Percentiles rank a stretch among this genome's conserved stretches.
Evolutionary conservation across 2,329 filamentous ascomycete species (phyloP).

Genomic region (Botryotinia globosa): DNA sequence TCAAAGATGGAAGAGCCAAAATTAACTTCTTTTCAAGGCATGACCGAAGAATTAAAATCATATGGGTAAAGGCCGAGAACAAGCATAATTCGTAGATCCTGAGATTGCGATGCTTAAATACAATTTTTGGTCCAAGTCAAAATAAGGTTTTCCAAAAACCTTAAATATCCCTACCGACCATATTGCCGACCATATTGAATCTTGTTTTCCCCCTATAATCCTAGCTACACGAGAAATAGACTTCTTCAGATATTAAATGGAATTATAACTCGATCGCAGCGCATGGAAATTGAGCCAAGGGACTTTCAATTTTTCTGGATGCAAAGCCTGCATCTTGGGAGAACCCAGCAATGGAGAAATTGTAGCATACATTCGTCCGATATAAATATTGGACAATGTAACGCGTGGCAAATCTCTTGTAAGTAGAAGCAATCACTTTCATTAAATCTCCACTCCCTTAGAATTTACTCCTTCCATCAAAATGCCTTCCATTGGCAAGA

Average conservation of each 20-base stretch:
- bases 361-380: not conserved
- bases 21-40: not conserved
- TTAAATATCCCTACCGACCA: not conserved
- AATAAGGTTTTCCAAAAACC: not conserved
- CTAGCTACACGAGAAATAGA: not conserved
- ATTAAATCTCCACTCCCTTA: not conserved
- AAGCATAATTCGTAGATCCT: not conserved
- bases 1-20: not conserved
- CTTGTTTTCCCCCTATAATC: not conserved
- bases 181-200: not conserved
- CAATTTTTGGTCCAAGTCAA: not conserved
- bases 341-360: not conserved
- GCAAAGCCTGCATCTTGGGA: not conserved
- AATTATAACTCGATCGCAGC: not conserved
- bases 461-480: not conserved
- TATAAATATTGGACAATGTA: not conserved
- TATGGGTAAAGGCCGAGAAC: not conserved
- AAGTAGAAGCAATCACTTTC: not conserved
- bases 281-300: not conserved
- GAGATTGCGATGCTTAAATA: not conserved
- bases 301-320: not conserved
- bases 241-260: not conserved
- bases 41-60: not conserved
- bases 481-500: not conserved
- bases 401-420: not conserved